Evolutionary conservation across 1,284 basidiomycete genomes (phyloP).

Genomic region (Microbotryum silenes-acaulis): DNA sequence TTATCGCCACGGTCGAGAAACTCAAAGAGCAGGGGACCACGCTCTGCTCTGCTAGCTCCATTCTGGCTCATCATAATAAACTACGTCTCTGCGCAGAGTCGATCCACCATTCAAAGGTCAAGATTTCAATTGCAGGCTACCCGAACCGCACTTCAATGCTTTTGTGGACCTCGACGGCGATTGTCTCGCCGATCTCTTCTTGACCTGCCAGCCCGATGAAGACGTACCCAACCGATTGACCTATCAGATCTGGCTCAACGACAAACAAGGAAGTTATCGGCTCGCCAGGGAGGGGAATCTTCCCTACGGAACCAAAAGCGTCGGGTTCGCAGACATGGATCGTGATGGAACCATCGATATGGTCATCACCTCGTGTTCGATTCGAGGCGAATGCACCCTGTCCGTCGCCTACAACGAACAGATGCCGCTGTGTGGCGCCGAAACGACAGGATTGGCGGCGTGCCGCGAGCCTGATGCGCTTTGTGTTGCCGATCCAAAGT

Average conservation of each 20-base stretch:
- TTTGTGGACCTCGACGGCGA: constrained; percentile 95
- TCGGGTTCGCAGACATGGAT: constrained; percentile 89
- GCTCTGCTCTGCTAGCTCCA: background rate
- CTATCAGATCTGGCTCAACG: constrained; percentile 89
- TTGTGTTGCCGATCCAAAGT: constrained; percentile 71
- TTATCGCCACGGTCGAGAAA: background rate
- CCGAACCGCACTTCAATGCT: constrained; percentile 86
- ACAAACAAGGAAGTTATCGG: constrained; percentile 56
- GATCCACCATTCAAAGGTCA: constrained; percentile 53
- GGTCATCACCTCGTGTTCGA: constrained; percentile 75
- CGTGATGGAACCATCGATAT: constrained; percentile 95
- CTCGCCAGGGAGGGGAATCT: constrained; percentile 62
- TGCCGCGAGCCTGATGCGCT: constrained; percentile 74
- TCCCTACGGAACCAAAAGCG: constrained; percentile 66
- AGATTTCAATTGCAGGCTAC: constrained; percentile 53
- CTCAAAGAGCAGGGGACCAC: background rate
- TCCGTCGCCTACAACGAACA: constrained; percentile 94
- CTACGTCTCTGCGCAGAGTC: constrained; percentile 42
- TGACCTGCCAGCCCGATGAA: constrained; percentile 65
- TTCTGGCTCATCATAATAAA: too few relatives aligned
- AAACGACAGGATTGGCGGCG: constrained; percentile 30
- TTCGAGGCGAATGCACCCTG: constrained; percentile 68
- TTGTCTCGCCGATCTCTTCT: constrained; percentile 90
- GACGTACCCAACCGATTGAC: constrained; percentile 41
- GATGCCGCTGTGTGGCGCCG: constrained; percentile 59